Conservation (phyloP, 2,329 filamentous ascomycete species). For the Hypoxylon sp. region DNA sequence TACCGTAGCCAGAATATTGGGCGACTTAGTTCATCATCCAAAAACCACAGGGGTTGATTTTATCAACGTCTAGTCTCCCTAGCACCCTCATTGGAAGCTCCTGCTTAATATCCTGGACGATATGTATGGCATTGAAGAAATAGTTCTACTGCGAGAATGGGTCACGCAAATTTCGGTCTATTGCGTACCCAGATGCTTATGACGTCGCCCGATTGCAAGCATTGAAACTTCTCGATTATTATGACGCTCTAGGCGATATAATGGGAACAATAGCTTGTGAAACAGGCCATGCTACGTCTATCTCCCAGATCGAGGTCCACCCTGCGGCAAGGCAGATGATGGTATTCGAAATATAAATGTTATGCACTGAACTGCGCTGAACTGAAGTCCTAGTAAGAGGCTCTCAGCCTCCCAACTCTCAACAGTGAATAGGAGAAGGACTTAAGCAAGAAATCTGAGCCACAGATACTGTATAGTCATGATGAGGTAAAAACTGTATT, state of each 20-base stretch:
- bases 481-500: too few relatives aligned
- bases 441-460: background rate
- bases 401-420: background rate
- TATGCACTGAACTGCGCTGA: too few relatives aligned
- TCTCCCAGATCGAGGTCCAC: too few relatives aligned
- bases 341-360: too few relatives aligned
- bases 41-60: slow-evolving; percentile 7
- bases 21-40: slow-evolving; percentile 13
- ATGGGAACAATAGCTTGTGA: background rate
- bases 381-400: too few relatives aligned
- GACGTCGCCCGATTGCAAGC: slow-evolving; percentile 38
- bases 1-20: slow-evolving; percentile 35
- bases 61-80: slow-evolving; percentile 21
- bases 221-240: slow-evolving; percentile 36
- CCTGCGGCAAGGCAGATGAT: too few relatives aligned
- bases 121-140: slow-evolving; percentile 11
- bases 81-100: slow-evolving; percentile 27
- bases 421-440: background rate
- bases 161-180: slow-evolving; percentile 24
- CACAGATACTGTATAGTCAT: too few relatives aligned
- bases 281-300: background rate
- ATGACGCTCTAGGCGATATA: slow-evolving; percentile 24
- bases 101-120: slow-evolving; percentile 29
- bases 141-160: slow-evolving; percentile 34
- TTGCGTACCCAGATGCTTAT: slow-evolving; percentile 19